Percentiles rank a stretch among this genome's conserved stretches.
These are phyloP conservation scores for Eucalyptus polyanthemos DNA, from an alignment of 345 rosid species.

Conservation along the genomic window DNA sequence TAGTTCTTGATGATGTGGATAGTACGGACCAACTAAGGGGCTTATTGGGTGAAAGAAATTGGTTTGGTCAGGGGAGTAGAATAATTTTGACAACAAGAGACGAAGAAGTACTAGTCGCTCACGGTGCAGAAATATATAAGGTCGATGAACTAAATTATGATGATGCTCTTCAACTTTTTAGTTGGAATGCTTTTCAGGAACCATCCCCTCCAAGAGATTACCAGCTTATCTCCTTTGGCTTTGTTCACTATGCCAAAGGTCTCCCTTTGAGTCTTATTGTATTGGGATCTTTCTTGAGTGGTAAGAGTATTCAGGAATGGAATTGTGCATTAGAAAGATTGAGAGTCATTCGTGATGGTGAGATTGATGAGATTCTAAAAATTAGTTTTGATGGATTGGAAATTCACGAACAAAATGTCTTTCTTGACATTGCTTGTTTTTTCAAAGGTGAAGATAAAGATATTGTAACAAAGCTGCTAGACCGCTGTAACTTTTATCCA, in stretches of 20 bases:
- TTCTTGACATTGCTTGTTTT: conserved; percentile 10
- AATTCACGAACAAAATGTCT: not conserved
- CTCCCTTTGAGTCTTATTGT: not conserved
- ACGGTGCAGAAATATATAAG: not conserved
- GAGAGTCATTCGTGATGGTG: not conserved
- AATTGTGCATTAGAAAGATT: not conserved
- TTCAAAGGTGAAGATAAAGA: not conserved
- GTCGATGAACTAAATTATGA: not conserved
- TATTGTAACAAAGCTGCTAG: not conserved
- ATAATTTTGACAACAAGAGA: conserved; percentile 4
- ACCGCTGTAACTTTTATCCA: not conserved
- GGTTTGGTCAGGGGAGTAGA: conserved; percentile 7
- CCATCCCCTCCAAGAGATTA: not conserved
- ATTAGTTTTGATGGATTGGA: conserved; percentile 1
- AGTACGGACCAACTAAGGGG: not conserved
- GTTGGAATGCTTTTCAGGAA: not conserved
- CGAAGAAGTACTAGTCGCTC: not conserved
- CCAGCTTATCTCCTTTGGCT: not conserved
- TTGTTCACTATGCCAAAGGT: not conserved
- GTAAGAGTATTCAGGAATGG: not conserved
- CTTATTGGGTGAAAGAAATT: not conserved
- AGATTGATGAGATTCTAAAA: not conserved
- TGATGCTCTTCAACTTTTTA: conserved; percentile 4
- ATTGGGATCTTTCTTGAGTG: conserved; percentile 3
- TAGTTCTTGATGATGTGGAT: conserved; percentile 18